Evolutionary conservation across 2,329 filamentous ascomycete genomes (phyloP).

Genomic region (Lithohypha guttulata): DNA sequence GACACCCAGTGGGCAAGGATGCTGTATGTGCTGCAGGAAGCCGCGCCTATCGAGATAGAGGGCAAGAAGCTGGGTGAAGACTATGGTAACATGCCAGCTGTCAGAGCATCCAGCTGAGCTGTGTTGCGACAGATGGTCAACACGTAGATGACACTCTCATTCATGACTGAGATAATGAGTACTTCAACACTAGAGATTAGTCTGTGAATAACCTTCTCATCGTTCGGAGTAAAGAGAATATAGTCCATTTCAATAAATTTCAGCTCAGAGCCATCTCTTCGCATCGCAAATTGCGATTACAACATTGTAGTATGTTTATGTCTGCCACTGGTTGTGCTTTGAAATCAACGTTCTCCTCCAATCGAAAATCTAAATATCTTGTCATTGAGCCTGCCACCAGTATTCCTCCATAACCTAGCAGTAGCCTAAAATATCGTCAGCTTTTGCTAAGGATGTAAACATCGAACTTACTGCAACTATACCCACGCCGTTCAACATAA

Average conservation of each 20-base stretch:
- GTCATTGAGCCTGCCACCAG: constrained; percentile 39
- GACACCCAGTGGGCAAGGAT: constrained; percentile 14
- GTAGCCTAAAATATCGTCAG: no score
- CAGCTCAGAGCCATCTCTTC: no score
- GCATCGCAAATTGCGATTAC: no score
- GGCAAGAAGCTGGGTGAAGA: constrained; percentile 15
- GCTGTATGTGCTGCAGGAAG: constrained; percentile 17
- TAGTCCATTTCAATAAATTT: neutral
- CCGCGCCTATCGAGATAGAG: constrained; percentile 10
- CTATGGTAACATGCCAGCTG: constrained; percentile 13
- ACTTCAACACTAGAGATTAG: no score
- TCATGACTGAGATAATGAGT: no score
- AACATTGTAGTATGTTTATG: no score
- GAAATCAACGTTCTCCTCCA: no score
- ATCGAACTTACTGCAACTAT: constrained; percentile 32
- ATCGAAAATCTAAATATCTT: constrained; percentile 42
- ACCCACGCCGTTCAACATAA: constrained; percentile 41
- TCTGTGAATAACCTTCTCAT: no score
- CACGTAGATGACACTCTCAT: no score
- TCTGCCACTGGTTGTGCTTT: no score
- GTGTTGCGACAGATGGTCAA: no score
- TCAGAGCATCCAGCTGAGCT: no score
- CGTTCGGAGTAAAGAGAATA: neutral
- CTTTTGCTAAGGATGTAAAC: neutral
- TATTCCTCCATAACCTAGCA: constrained; percentile 38